Conservation (phyloP, 345 rosid species). For the Mangifera indica region DNA sequence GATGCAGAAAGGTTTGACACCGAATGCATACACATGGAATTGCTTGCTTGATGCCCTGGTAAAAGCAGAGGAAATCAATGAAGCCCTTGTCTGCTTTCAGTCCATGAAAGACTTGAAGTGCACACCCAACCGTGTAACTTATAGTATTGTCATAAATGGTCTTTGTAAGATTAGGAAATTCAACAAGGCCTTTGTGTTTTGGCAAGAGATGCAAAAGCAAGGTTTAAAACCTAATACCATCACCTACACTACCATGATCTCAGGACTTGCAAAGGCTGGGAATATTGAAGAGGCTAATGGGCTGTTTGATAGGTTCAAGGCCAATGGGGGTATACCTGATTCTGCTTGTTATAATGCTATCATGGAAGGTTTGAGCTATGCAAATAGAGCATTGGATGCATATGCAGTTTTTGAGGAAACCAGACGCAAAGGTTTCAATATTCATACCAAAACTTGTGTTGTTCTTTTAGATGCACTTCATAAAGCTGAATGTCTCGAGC, state of each 20-base stretch:
- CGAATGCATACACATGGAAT: constrained; percentile 86
- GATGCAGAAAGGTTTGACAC: constrained; percentile 87
- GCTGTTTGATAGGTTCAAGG: constrained; percentile 71
- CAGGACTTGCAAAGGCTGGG: constrained; percentile 90
- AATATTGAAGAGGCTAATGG: constrained; percentile 66
- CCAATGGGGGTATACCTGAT: constrained; percentile 67
- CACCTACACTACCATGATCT: constrained; percentile 82
- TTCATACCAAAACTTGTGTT: constrained; percentile 77
- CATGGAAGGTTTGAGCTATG: constrained; percentile 76
- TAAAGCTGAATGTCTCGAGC: constrained; percentile 86
- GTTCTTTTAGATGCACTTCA: constrained; percentile 81
- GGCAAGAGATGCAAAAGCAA: constrained; percentile 97
- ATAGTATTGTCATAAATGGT: constrained; percentile 77
- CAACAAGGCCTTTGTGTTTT: constrained; percentile 91
- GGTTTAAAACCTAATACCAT: constrained; percentile 64
- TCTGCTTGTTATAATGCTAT: constrained; percentile 76
- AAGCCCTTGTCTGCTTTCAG: constrained; percentile 85
- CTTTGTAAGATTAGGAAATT: constrained; percentile 85
- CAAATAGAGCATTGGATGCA: constrained; percentile 74
- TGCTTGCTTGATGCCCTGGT: constrained; percentile 92
- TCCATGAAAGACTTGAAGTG: constrained; percentile 79
- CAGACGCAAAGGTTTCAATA: constrained; percentile 57
- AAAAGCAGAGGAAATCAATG: constrained; percentile 83
- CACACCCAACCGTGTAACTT: constrained; percentile 77
- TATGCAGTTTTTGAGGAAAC: constrained; percentile 81